Conservation (phyloP, 2,329 filamentous ascomycete species). For the Dendryphion nanum region DNA sequence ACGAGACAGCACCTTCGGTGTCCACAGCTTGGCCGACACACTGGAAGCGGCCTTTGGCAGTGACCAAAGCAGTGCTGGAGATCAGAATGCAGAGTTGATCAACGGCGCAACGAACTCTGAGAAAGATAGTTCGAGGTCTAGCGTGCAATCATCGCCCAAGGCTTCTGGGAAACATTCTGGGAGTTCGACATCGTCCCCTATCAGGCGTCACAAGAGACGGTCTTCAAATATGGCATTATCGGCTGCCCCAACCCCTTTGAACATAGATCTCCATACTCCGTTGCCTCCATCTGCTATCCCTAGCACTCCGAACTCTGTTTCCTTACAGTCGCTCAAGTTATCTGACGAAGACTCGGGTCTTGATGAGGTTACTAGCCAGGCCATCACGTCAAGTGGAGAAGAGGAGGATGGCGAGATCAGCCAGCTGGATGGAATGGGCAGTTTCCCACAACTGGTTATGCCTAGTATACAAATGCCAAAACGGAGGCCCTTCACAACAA, state of each 20-base stretch:
- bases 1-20: constrained; percentile 53
- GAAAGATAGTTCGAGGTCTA: background rate
- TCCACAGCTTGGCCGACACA: constrained; percentile 57
- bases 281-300: constrained; percentile 52
- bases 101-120: background rate
- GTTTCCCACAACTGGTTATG: constrained; percentile 85
- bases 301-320: constrained; percentile 60
- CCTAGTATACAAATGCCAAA: constrained; percentile 90
- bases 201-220: constrained; percentile 20
- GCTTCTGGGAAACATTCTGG: constrained; percentile 10
- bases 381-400: constrained; percentile 54
- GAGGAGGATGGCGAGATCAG: constrained; percentile 49
- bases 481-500: constrained; percentile 84
- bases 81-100: background rate
- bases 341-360: constrained; percentile 57
- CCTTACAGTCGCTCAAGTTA: constrained; percentile 57
- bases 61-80: constrained; percentile 14
- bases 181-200: constrained; percentile 13
- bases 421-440: constrained; percentile 8
- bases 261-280: constrained; percentile 37
- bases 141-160: constrained; percentile 10
- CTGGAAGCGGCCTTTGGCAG: constrained; percentile 43
- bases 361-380: constrained; percentile 57
- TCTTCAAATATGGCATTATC: constrained; percentile 20
- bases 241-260: constrained; percentile 24